Evolutionary conservation across 805 yeast genomes (phyloP).

Genomic region (Isabelozyma rhagii): DNA sequence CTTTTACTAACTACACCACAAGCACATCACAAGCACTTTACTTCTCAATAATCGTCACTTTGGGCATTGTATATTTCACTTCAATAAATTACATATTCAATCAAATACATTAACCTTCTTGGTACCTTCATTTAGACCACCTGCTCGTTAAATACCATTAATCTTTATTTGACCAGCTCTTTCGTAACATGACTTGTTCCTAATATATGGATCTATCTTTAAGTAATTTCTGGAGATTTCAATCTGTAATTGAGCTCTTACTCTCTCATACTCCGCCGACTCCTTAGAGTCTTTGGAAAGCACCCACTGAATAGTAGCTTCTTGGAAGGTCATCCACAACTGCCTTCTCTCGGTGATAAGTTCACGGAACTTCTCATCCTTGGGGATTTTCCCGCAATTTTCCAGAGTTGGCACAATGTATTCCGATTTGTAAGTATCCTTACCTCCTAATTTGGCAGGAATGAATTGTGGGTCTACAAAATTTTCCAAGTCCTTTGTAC

Average conservation of each 20-base stretch:
- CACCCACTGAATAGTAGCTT: slow-evolving; percentile 72
- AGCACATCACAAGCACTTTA: too few relatives aligned
- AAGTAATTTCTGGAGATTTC: slow-evolving; percentile 60
- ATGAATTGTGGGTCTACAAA: slow-evolving; percentile 58
- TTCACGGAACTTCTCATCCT: slow-evolving; percentile 36
- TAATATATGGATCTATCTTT: slow-evolving; percentile 70
- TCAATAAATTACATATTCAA: background rate
- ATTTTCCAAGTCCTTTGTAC: slow-evolving; percentile 60
- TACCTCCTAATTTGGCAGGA: slow-evolving; percentile 76
- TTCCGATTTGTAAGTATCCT: slow-evolving; percentile 52
- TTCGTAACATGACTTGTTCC: slow-evolving; percentile 75
- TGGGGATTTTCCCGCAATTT: slow-evolving; percentile 62
- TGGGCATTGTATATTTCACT: background rate
- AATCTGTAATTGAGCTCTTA: slow-evolving; percentile 49
- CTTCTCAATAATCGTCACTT: background rate
- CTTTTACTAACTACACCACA: too few relatives aligned
- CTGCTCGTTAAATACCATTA: background rate
- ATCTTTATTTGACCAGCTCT: slow-evolving; percentile 47
- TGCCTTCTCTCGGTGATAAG: slow-evolving; percentile 48
- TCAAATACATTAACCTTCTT: background rate
- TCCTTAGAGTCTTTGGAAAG: slow-evolving; percentile 48
- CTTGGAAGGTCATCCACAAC: slow-evolving; percentile 50
- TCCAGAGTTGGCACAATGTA: slow-evolving; percentile 63
- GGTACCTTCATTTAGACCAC: too few relatives aligned
- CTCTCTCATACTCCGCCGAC: slow-evolving; percentile 43